These are phyloP conservation scores for Kregervanrija delftensis DNA, from an alignment of 805 yeast species.

Conservation along the genomic window DNA sequence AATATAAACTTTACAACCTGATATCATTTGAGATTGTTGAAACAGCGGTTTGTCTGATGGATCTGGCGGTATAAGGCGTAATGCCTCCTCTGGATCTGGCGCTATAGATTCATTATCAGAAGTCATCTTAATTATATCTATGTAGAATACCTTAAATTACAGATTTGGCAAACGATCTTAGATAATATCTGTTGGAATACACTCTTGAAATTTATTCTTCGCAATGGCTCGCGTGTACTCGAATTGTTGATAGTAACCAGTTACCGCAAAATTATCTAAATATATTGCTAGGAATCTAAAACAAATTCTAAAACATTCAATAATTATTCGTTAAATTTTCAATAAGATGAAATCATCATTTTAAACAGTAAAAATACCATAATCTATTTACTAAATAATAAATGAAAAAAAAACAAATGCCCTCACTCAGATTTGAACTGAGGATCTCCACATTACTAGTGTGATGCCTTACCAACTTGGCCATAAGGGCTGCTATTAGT, in stretches of 20 bases:
- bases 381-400: not conserved
- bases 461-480: slow-evolving; percentile 30
- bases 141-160: too few species aligned
- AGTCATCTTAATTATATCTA: slow-evolving; percentile 13
- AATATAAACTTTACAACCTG: slow-evolving; percentile 81
- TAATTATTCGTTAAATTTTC: too few species aligned
- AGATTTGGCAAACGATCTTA: too few species aligned
- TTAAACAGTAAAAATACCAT: too few species aligned
- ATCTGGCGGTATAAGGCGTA: slow-evolving; percentile 26
- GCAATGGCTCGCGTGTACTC: too few species aligned
- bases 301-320: too few species aligned
- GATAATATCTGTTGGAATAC: too few species aligned
- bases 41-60: slow-evolving; percentile 23
- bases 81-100: slow-evolving; percentile 23
- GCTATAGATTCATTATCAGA: slow-evolving; percentile 25
- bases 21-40: slow-evolving; percentile 42
- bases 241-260: too few species aligned
- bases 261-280: too few species aligned
- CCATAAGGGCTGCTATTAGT: slow-evolving; percentile 17
- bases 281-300: too few species aligned
- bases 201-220: too few species aligned
- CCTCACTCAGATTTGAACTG: slow-evolving; percentile 30
- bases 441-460: slow-evolving; percentile 30
- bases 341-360: too few species aligned
- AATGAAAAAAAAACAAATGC: slow-evolving; percentile 18